Percentiles rank a stretch among this genome's conserved stretches.
Evolutionary conservation across 345 rosid genomes (phyloP).

Genomic region (Populus davidiana): DNA sequence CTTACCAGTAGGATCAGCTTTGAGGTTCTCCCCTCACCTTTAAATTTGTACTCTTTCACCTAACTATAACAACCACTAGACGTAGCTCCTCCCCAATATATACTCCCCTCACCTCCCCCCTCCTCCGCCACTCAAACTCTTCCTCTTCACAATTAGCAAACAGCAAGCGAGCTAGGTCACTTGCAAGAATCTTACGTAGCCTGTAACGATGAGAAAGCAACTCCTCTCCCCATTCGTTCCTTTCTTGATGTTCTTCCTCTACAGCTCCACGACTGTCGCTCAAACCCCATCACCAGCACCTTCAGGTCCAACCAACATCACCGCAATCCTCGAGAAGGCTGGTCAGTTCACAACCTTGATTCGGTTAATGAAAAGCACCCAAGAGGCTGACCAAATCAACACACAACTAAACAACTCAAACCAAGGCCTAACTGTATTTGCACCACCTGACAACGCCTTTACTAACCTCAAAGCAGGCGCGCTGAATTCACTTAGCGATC

Average conservation of each 20-base stretch:
- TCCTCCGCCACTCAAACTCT: conserved; percentile 5
- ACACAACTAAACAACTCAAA: conserved; percentile 66
- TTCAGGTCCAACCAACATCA: conserved; percentile 64
- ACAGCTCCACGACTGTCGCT: conserved; percentile 25
- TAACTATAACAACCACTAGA: conserved; percentile 26
- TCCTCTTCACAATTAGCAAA: conserved; percentile 2
- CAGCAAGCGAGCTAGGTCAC: neutral
- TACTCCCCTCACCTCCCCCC: neutral
- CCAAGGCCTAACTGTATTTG: conserved; percentile 73
- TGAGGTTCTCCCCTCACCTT: conserved; percentile 36
- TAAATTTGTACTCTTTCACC: conserved; percentile 31
- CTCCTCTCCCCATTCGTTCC: conserved; percentile 22
- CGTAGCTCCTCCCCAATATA: conserved; percentile 23
- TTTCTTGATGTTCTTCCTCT: conserved; percentile 34
- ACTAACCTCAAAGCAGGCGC: conserved; percentile 61
- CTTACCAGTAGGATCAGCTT: conserved; percentile 16
- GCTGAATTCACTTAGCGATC: conserved; percentile 61
- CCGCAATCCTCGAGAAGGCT: conserved; percentile 66
- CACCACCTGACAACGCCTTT: conserved; percentile 80
- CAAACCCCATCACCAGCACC: conserved; percentile 53
- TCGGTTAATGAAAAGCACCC: conserved; percentile 58
- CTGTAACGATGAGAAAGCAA: conserved; percentile 33
- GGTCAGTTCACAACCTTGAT: conserved; percentile 73
- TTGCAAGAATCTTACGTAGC: neutral
- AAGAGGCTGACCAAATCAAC: conserved; percentile 68